Base-by-base conservation (phyloP, 2,329 filamentous ascomycete genomes). In the Colletotrichum acutatum region DNA sequence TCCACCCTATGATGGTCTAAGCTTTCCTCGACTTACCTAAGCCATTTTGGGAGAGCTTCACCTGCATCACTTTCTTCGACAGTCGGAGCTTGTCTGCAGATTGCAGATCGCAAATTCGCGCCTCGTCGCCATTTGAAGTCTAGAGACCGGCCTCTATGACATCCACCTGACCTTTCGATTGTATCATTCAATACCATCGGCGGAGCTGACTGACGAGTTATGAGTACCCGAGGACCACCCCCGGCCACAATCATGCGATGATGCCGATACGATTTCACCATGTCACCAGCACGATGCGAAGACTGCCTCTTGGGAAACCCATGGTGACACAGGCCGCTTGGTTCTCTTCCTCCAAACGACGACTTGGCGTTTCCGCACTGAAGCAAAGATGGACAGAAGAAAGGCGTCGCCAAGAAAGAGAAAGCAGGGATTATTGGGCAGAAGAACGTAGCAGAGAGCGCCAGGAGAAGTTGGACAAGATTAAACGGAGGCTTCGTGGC, bases 11-110 rank as follows among this genome's bases (percentile, higher is more conserved):
- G 19, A 11, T 11, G 11, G 59, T 42, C 60, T 22, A 28, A 42
- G 11, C 19, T 53, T 49, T 49, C 19, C 28, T 16, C 14, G 22
- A 62, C 61, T 61, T 72, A 72, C 30, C 69, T 63, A 69, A 69
- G 59, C 59, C 42, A 34, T 37, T 34, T 54, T 28, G 12, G 59
- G 37, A 53, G 65, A 59, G 28, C 59, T 69, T 49, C 24, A 4
- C 37, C 14, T 22, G 24, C 26, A 52, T 62, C 59, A 19, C 59
- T 32, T 32, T 30, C 37, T 28, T 24, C 19, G 9, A 42, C 4
- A 19, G 34, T 16, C 22, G 11, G 9, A 42, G 22, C n/a, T 24
- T 32, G n/a, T 12, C 32, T 22, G 19, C 8, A 49, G 3, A 5
- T 49, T 49, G 42, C 42, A 24, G 34, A 24, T 34, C 14, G 12